Conservation (phyloP, 208 protist genomes). For the Leptomonas pyrrhocoris region DNA sequence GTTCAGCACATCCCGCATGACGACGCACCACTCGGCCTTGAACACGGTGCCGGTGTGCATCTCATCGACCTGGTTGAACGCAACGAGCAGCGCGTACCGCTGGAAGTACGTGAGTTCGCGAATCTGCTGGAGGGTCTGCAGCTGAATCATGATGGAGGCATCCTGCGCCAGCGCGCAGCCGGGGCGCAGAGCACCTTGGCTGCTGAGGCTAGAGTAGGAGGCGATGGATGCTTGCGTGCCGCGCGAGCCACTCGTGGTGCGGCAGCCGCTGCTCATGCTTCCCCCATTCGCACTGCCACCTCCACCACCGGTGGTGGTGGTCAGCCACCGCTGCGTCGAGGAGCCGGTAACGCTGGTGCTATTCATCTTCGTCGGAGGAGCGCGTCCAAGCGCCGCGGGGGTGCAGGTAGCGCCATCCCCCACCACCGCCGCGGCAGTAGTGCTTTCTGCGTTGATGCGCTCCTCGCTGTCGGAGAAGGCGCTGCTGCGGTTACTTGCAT, state of each 20-base stretch:
- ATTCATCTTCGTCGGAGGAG: not conserved
- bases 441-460: not conserved
- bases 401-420: not conserved
- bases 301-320: not conserved
- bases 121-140: conserved; percentile 57
- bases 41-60: conserved; percentile 71
- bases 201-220: conserved; percentile 9
- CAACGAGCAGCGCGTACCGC: conserved; percentile 73
- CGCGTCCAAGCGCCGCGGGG: not conserved
- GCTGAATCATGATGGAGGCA: conserved; percentile 44
- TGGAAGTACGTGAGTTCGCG: conserved; percentile 76
- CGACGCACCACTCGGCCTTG: conserved; percentile 85
- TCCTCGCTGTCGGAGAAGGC: conserved; percentile 27
- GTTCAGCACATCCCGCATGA: conserved; percentile 70
- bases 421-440: not conserved
- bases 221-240: conserved; percentile 10
- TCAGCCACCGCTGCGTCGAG: conserved; percentile 6
- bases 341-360: not conserved
- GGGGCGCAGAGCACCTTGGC: not conserved
- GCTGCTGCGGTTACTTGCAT: conserved; percentile 22
- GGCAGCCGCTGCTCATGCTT: not conserved
- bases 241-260: not conserved
- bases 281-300: not conserved
- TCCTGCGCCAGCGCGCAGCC: conserved; percentile 22
- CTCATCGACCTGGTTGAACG: conserved; percentile 78